These are phyloP conservation scores for Aeschynomene evenia DNA, from an alignment of 306 rosid genomes.

Conservation along the genomic window DNA sequence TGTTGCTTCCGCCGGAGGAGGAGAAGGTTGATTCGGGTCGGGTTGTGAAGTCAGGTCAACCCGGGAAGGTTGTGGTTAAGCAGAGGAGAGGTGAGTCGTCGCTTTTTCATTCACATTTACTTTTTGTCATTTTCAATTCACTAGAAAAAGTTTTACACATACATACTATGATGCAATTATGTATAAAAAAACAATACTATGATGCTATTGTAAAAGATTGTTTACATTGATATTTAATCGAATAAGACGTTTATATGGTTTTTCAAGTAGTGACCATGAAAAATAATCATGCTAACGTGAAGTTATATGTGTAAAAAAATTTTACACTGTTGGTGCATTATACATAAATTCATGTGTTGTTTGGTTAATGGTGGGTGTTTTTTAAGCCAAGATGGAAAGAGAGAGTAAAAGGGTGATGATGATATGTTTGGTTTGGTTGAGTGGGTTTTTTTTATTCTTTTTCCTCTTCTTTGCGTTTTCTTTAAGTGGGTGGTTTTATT, in stretches of 20 bases:
- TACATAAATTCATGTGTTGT: too few species aligned
- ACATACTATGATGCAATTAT: too few species aligned
- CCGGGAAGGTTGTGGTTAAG: slow-evolving; percentile 55
- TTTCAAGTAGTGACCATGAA: too few species aligned
- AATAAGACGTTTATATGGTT: too few species aligned
- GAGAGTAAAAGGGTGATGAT: slow-evolving; percentile 19
- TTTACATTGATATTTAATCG: too few species aligned
- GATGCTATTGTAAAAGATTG: too few species aligned
- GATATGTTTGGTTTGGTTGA: slow-evolving; percentile 21
- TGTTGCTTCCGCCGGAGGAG: slow-evolving; percentile 59
- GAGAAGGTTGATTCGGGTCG: background rate
- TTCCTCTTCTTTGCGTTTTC: slow-evolving; percentile 27
- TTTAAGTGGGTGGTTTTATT: slow-evolving; percentile 10
- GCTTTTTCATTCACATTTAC: slow-evolving; percentile 24
- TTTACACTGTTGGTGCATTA: too few species aligned
- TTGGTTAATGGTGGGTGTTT: slow-evolving; percentile 32
- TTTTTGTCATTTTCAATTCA: background rate
- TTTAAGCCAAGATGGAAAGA: slow-evolving; percentile 25
- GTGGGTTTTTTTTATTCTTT: background rate
- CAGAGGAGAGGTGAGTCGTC: slow-evolving; percentile 85
- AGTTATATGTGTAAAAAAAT: too few species aligned
- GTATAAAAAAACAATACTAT: too few species aligned
- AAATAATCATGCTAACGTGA: too few species aligned
- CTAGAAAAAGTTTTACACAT: too few species aligned
- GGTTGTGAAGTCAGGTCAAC: slow-evolving; percentile 32